phyloP scores from a whole-genome alignment of 495 filamentous ascomycete genomes.

The Annulohypoxylon stygium region DNA sequence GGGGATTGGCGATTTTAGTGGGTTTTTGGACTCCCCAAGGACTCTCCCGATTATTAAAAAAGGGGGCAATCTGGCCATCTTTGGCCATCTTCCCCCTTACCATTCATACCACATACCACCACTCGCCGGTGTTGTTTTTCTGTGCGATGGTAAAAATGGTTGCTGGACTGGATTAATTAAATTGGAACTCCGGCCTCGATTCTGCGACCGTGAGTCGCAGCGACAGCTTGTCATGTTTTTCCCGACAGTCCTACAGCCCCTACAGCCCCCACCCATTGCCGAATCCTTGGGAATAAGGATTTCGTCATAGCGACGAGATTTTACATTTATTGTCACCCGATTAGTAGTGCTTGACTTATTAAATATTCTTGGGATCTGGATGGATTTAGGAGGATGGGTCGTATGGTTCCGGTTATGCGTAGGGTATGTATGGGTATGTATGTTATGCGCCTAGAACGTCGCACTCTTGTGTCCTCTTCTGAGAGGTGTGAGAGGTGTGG shows the following conservation, averaged over 20 bases:
- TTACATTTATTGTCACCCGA: conserved; percentile 18
- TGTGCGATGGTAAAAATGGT: conserved; percentile 13
- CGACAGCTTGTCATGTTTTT: conserved; percentile 32
- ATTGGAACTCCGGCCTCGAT: conserved; percentile 29
- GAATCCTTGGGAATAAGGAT: conserved; percentile 42
- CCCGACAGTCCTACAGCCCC: conserved; percentile 26
- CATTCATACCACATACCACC: not conserved
- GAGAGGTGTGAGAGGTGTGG: conserved; percentile 24
- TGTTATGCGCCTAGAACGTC: conserved; percentile 25
- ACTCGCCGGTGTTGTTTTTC: not conserved
- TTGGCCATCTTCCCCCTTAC: not conserved
- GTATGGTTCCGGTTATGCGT: conserved; percentile 27
- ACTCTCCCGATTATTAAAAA: conserved; percentile 10
- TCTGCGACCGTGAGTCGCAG: conserved; percentile 36
- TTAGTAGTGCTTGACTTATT: conserved; percentile 4
- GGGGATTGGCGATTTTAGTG: conserved; percentile 12
- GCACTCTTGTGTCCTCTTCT: conserved; percentile 12
- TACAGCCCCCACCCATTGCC: conserved; percentile 42
- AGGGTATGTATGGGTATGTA: conserved; percentile 1
- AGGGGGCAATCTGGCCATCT: conserved; percentile 1
- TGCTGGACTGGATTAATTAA: conserved; percentile 27
- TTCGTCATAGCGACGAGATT: conserved; percentile 30
- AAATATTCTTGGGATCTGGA: conserved; percentile 21
- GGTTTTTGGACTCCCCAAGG: not conserved
- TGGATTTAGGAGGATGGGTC: conserved; percentile 33